Percentiles rank a stretch among this genome's conserved stretches.
Evolutionary conservation across 2,329 filamentous ascomycete species (phyloP).

Genomic region (Cephalotrichum gorgonifer): DNA sequence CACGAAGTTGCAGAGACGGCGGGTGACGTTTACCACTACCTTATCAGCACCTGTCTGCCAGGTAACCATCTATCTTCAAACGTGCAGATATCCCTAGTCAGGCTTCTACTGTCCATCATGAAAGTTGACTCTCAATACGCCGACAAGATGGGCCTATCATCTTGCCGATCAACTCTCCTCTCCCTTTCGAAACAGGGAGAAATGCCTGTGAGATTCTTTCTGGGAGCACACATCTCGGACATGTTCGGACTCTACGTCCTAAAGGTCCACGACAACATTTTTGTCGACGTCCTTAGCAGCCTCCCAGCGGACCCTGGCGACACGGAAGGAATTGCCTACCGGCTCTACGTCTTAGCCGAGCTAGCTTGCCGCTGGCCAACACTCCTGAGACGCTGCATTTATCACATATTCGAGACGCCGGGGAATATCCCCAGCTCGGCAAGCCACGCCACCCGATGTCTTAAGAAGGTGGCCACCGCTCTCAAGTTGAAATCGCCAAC

Average conservation of each 20-base stretch:
- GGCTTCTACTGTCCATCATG: conserved; percentile 61
- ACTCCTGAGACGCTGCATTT: conserved; percentile 75
- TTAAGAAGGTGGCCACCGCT: conserved; percentile 53
- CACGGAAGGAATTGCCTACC: conserved; percentile 74
- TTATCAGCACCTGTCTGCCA: conserved; percentile 56
- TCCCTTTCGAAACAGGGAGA: conserved; percentile 56
- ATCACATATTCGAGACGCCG: conserved; percentile 88
- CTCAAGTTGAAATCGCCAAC: conserved; percentile 56
- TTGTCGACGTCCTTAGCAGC: conserved; percentile 70
- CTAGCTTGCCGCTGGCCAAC: conserved; percentile 80
- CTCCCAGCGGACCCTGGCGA: conserved; percentile 65
- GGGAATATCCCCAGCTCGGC: conserved; percentile 57
- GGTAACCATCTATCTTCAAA: conserved; percentile 59
- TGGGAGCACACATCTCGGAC: conserved; percentile 57
- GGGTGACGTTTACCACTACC: conserved; percentile 69
- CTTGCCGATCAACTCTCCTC: conserved; percentile 61
- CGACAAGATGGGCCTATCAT: conserved; percentile 43
- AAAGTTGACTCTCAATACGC: conserved; percentile 58
- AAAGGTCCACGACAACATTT: conserved; percentile 71
- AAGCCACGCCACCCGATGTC: conserved; percentile 62
- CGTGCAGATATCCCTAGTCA: conserved; percentile 56
- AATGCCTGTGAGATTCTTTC: conserved; percentile 64
- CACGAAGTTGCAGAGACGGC: conserved; percentile 55
- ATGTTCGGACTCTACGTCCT: conserved; percentile 79
- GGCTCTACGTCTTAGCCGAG: conserved; percentile 64